Evolutionary conservation across 2,329 filamentous ascomycete species (phyloP).

Genomic region (Cercospora sojina): DNA sequence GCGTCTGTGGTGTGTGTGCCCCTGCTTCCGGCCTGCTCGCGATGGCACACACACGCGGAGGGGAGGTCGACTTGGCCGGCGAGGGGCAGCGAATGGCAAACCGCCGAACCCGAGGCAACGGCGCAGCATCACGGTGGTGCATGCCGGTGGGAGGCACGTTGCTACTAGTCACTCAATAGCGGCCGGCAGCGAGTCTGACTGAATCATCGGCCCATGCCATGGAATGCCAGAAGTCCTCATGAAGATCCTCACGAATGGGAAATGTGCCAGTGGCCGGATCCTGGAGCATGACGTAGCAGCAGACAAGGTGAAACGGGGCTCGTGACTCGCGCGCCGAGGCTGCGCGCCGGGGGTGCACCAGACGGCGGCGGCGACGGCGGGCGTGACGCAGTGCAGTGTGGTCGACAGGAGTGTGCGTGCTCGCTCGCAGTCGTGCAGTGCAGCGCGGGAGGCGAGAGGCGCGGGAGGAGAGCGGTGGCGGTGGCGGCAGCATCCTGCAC

Average conservation of each 20-base stretch:
- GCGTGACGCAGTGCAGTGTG: background rate
- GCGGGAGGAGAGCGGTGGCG: background rate
- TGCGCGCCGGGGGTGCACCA: background rate
- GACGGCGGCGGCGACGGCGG: background rate
- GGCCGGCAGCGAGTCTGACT: background rate
- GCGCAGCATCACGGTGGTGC: background rate
- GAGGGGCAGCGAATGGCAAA: background rate
- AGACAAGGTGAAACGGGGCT: background rate
- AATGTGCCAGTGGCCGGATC: background rate
- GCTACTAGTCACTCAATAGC: background rate
- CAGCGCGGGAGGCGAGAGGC: background rate
- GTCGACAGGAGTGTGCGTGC: background rate
- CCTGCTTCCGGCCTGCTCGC: background rate
- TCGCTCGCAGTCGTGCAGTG: background rate
- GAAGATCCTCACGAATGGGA: conserved; percentile 11
- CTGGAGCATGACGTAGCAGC: conserved; percentile 8
- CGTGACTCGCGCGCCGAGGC: background rate
- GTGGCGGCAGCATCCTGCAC: background rate
- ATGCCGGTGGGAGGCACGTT: background rate
- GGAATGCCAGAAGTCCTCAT: conserved; percentile 7
- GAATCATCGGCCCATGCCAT: conserved; percentile 7
- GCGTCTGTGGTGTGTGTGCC: conserved; percentile 5
- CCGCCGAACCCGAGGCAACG: background rate
- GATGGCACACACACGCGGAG: background rate
- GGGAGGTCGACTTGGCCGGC: background rate